Evolutionary conservation across 441 rosid species (phyloP).

Genomic region (Gossypium laxum): DNA sequence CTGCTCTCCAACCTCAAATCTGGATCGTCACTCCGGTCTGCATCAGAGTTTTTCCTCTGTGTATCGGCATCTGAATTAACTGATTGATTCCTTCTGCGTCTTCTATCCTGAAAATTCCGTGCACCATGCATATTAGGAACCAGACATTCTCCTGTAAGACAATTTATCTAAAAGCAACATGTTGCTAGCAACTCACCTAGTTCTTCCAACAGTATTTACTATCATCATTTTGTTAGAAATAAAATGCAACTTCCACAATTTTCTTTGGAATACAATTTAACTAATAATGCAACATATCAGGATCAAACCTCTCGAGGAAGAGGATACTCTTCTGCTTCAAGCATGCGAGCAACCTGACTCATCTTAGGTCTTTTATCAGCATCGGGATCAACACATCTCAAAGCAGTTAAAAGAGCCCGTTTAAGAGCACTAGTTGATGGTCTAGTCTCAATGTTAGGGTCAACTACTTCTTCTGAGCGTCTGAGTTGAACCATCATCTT

Average conservation of each 20-base stretch:
- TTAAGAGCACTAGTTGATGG: constrained; percentile 58
- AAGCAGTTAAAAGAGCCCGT: constrained; percentile 59
- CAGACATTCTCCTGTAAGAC: background rate
- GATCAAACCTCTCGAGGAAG: constrained; percentile 54
- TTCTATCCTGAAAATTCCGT: constrained; percentile 50
- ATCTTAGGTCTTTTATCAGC: constrained; percentile 63
- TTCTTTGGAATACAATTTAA: background rate
- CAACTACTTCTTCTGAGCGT: constrained; percentile 59
- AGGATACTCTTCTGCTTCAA: constrained; percentile 68
- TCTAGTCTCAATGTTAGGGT: constrained; percentile 44
- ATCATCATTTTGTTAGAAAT: background rate
- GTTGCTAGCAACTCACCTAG: background rate
- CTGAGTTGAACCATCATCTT: constrained; percentile 64
- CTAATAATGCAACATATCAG: background rate
- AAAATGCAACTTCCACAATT: background rate
- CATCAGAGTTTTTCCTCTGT: constrained; percentile 35
- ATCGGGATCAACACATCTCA: constrained; percentile 75
- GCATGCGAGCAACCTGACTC: constrained; percentile 75
- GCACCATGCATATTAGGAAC: background rate
- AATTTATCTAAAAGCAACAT: background rate
- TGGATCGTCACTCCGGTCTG: constrained; percentile 37
- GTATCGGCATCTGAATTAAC: constrained; percentile 36
- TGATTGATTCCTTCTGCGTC: constrained; percentile 50
- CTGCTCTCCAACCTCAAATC: constrained; percentile 24
- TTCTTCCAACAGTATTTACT: background rate